These are phyloP conservation scores for Hyaloperonospora brassicae DNA, from an alignment of 352 stramenopile species.

Conservation along the genomic window DNA sequence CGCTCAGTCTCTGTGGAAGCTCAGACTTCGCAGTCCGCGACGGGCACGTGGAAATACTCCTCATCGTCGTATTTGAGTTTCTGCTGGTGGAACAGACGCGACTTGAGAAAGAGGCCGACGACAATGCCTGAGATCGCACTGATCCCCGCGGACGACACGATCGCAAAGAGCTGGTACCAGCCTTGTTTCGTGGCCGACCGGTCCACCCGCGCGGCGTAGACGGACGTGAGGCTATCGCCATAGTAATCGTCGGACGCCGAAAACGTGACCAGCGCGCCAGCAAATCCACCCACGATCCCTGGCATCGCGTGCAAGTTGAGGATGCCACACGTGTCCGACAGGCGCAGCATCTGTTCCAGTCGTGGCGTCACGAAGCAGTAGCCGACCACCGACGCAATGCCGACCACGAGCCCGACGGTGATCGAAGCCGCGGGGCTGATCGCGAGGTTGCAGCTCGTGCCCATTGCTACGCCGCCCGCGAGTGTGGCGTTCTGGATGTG, in stretches of 20 bases:
- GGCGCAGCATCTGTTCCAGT: constrained; percentile 30
- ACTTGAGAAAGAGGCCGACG: constrained; percentile 33
- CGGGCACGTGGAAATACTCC: constrained; percentile 56
- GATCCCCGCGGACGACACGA: constrained; percentile 39
- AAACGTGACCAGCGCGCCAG: constrained; percentile 46
- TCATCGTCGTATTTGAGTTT: constrained; percentile 55
- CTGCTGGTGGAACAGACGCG: constrained; percentile 46
- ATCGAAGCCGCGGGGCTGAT: constrained; percentile 55
- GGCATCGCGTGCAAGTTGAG: constrained; percentile 79
- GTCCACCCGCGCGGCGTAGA: constrained; percentile 42
- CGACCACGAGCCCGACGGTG: constrained; percentile 44
- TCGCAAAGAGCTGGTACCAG: constrained; percentile 54
- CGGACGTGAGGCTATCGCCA: constrained; percentile 30
- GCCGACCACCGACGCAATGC: constrained; percentile 35
- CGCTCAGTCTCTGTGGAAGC: neutral
- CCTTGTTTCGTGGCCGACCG: constrained; percentile 37
- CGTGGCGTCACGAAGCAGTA: constrained; percentile 39
- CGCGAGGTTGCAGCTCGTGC: constrained; percentile 55
- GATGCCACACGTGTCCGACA: constrained; percentile 58
- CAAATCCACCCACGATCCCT: constrained; percentile 49
- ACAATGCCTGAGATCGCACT: constrained; percentile 24
- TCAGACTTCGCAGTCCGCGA: constrained; percentile 17
- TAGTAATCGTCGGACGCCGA: constrained; percentile 45
- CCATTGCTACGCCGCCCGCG: constrained; percentile 77
- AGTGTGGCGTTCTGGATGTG: constrained; percentile 82